Percentiles rank a stretch among this genome's conserved stretches.
Conservation (phyloP, 306 rosid genomes). For the Prunus mume region DNA sequence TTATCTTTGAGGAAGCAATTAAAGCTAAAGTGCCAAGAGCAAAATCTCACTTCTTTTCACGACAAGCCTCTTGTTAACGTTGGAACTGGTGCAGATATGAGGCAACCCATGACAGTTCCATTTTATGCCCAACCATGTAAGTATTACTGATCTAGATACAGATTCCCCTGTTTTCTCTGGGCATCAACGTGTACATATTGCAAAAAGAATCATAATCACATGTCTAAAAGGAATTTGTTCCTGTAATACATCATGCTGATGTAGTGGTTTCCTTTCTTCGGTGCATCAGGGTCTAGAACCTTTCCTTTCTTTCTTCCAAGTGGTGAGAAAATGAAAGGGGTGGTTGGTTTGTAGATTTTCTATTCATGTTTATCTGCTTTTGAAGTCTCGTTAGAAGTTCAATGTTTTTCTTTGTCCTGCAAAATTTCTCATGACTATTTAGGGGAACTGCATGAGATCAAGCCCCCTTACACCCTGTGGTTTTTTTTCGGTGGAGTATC, state of each 20-base stretch:
- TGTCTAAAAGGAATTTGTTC: neutral
- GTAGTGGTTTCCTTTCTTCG: neutral
- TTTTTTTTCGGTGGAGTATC: neutral
- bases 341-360: neutral
- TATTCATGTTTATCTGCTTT: neutral
- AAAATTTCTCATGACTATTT: neutral
- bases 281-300: neutral
- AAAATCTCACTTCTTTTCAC: constrained; percentile 51
- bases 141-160: constrained; percentile 16
- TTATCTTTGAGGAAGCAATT: constrained; percentile 86
- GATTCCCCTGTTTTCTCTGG: neutral
- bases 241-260: neutral
- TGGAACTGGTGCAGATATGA: constrained; percentile 52
- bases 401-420: neutral
- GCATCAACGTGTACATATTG: neutral
- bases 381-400: no score
- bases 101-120: constrained; percentile 39
- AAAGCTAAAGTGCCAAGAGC: constrained; percentile 93
- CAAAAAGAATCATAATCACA: neutral
- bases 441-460: neutral
- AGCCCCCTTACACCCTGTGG: neutral
- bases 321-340: neutral
- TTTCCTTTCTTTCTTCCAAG: neutral
- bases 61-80: constrained; percentile 46
- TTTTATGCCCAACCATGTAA: constrained; percentile 59